These are phyloP conservation scores for Trichophyton benhamiae DNA, from an alignment of 2,329 filamentous ascomycete genomes.

Conservation along the genomic window DNA sequence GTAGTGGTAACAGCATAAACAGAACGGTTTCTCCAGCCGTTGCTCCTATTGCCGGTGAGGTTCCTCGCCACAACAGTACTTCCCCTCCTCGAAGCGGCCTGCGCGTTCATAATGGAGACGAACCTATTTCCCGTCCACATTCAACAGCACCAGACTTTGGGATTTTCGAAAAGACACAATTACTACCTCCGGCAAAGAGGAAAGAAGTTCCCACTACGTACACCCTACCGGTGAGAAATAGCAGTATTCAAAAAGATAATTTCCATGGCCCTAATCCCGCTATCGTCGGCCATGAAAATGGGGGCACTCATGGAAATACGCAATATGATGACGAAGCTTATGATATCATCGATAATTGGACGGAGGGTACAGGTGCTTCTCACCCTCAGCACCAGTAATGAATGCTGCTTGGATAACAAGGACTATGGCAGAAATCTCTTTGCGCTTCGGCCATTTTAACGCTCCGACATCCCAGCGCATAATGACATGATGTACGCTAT, in stretches of 20 bases:
- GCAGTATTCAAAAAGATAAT: not conserved
- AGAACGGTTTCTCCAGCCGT: not conserved
- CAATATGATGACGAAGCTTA: conserved; percentile 10
- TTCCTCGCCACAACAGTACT: not conserved
- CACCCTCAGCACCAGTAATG: conserved; percentile 15
- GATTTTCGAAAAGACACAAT: not conserved
- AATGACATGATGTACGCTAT: conserved; percentile 3
- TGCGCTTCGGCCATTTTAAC: not conserved
- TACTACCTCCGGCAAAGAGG: not conserved
- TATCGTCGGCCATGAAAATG: conserved; percentile 7
- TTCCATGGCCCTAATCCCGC: not conserved
- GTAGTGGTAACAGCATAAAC: not conserved
- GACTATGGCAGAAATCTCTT: not conserved
- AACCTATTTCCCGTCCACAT: not conserved
- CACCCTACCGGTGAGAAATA: not conserved
- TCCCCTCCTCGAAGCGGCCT: not conserved
- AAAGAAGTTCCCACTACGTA: not conserved
- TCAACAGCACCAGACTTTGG: not conserved
- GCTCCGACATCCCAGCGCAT: not conserved
- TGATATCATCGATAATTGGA: conserved; percentile 26
- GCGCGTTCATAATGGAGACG: conserved; percentile 1
- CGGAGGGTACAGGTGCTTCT: conserved; percentile 31
- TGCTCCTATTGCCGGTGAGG: not conserved
- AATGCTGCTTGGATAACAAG: not conserved
- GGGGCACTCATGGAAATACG: not conserved